Evolutionary conservation across 2,329 filamentous ascomycete genomes (phyloP).

Genomic region (Verticillium longisporum): DNA sequence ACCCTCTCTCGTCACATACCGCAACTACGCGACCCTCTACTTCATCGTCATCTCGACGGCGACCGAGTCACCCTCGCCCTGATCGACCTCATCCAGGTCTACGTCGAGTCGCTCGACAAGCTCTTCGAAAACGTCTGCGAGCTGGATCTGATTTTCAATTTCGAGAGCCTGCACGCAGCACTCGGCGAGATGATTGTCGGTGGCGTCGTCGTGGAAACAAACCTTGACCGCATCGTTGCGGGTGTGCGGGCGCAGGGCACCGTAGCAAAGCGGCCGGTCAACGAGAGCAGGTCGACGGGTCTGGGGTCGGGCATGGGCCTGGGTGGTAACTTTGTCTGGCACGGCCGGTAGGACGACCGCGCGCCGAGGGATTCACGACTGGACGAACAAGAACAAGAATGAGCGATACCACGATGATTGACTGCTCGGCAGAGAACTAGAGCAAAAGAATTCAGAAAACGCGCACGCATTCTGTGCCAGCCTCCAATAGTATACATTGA

Average conservation of each 20-base stretch:
- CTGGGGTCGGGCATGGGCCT: slow-evolving; percentile 46
- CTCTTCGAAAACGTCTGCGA: slow-evolving; percentile 99
- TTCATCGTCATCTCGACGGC: slow-evolving; percentile 98
- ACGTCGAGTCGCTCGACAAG: slow-evolving; percentile 89
- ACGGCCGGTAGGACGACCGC: slow-evolving; percentile 22
- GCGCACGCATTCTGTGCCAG: slow-evolving; percentile 2
- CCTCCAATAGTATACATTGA: neutral
- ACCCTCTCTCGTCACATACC: slow-evolving; percentile 93
- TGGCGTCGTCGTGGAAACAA: slow-evolving; percentile 90
- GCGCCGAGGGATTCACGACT: neutral
- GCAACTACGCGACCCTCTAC: slow-evolving; percentile 95
- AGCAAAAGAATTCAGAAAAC: neutral
- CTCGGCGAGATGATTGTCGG: slow-evolving; percentile 93
- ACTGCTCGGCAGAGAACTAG: slow-evolving; percentile 2
- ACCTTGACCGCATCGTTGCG: slow-evolving; percentile 78
- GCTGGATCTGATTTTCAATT: slow-evolving; percentile 97
- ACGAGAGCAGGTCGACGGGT: slow-evolving; percentile 49
- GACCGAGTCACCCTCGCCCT: slow-evolving; percentile 93
- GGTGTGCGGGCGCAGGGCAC: slow-evolving; percentile 73
- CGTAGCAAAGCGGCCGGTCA: slow-evolving; percentile 72
- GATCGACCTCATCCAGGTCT: slow-evolving; percentile 96
- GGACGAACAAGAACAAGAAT: neutral
- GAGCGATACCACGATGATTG: neutral
- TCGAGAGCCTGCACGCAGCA: slow-evolving; percentile 89
- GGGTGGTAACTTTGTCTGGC: slow-evolving; percentile 53